phyloP scores from a whole-genome alignment of 495 filamentous ascomycete species.

The Pseudoneurospora amorphoporcata region DNA sequence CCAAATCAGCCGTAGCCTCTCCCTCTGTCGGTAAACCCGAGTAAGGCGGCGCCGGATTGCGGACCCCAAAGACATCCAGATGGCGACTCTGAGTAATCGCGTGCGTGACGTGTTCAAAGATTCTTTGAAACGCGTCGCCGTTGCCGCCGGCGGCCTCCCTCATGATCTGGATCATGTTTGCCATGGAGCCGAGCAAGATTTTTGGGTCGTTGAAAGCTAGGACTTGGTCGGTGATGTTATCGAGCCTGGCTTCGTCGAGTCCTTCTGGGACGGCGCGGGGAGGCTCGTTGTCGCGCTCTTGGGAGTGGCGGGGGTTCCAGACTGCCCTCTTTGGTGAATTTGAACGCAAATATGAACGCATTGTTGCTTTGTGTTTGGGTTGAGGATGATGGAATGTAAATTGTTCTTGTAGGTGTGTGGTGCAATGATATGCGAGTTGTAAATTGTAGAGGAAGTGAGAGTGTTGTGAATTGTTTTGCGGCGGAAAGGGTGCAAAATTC shows the following conservation, averaged over 20 bases:
- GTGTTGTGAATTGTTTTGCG: too few species aligned
- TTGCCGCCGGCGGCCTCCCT: not conserved
- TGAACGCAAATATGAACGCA: too few species aligned
- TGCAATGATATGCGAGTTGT: too few species aligned
- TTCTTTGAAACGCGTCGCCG: not conserved
- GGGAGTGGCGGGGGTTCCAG: too few species aligned
- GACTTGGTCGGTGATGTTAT: not conserved
- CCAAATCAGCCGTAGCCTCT: not conserved
- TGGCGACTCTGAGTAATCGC: not conserved
- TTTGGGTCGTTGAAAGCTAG: not conserved
- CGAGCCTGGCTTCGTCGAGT: not conserved
- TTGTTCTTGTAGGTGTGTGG: too few species aligned
- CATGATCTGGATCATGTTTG: not conserved
- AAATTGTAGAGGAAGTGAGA: too few species aligned
- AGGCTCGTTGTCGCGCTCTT: too few species aligned
- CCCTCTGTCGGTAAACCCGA: not conserved
- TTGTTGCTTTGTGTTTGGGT: too few species aligned
- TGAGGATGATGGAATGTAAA: too few species aligned
- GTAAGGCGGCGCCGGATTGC: not conserved
- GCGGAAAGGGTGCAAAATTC: too few species aligned
- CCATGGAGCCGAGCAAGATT: not conserved
- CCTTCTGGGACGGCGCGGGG: too few species aligned
- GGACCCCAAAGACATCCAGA: not conserved
- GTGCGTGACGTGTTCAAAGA: accelerated
- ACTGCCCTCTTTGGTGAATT: too few species aligned